phyloP scores from a whole-genome alignment of 345 rosid species.

The Geranium brycei region DNA sequence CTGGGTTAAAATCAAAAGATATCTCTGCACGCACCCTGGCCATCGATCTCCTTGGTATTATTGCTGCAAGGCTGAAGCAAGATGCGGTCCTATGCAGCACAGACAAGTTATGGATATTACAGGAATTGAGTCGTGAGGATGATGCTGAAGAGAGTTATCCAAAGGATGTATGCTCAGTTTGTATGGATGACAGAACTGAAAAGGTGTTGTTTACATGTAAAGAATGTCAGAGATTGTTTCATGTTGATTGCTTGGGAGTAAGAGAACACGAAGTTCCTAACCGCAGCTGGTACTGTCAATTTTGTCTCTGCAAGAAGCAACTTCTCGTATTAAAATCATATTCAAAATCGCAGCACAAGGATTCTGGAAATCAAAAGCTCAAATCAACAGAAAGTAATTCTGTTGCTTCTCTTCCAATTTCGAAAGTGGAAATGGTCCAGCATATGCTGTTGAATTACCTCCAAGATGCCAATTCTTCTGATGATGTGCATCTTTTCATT shows the following conservation, averaged over 20 bases:
- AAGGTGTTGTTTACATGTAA: constrained; percentile 52
- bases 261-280: constrained; percentile 63
- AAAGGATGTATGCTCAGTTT: constrained; percentile 54
- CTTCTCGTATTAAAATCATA: constrained; percentile 75
- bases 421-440: constrained; percentile 65
- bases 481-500: constrained; percentile 68
- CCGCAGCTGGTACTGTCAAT: constrained; percentile 67
- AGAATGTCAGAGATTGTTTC: constrained; percentile 68
- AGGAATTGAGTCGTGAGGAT: constrained; percentile 46
- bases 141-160: constrained; percentile 22
- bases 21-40: constrained; percentile 80
- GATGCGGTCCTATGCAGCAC: constrained; percentile 52
- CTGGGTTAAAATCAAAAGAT: constrained; percentile 93
- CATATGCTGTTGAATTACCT: constrained; percentile 88
- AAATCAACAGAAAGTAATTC: constrained; percentile 21
- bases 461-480: constrained; percentile 67
- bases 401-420: constrained; percentile 29
- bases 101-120: constrained; percentile 52
- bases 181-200: constrained; percentile 53
- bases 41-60: constrained; percentile 84
- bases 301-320: constrained; percentile 71
- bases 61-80: constrained; percentile 83
- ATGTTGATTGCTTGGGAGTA: constrained; percentile 81
- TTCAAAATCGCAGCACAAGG: constrained; percentile 47
- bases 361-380: constrained; percentile 16